Base-by-base conservation (phyloP, 164 flowering plant species). In the Vitis amurensis region DNA sequence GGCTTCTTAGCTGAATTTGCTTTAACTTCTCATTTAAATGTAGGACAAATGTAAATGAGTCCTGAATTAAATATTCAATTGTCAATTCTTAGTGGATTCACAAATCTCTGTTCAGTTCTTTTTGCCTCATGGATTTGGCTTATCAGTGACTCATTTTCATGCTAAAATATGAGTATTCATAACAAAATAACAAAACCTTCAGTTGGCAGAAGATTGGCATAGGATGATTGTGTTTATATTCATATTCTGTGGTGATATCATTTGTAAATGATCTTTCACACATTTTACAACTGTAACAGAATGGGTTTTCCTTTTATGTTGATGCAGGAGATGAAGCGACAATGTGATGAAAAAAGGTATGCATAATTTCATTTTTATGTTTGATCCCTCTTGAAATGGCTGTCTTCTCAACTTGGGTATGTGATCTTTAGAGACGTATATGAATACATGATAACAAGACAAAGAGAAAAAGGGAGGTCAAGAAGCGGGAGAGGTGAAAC, bases 271-370 rank as follows among this genome's bases (percentile, higher is more conserved):
- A 23, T 19, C 27, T 5, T 57, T 19, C 16, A 57, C 8, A 9
- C 59, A 57, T 57, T 57, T 57, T 19, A 57, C 59, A 37, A 37
- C 44, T 37, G 44, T 37, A 37, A 37, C 44, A 37, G 44, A 37
- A 6, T 37, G 27, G 70, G 29, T 62, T 64, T 57, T 49, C 19
- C 10, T 63, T 74, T 68, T 55, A 31, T 67, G 16, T 58, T 78
- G 75, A 31, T 80, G 78, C 88, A 94, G 97, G 98, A 87, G 70
- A 94, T 94, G 98, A 94, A 94, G 82, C 85, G 76, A 17, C 92
- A 85, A 60, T 92, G 98, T 79, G 97, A 94, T 74, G 95, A 82
- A 44, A 94, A 94, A 86, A 89, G 97, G 98, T 94, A n/a, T 16
- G 19, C 17, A 59, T 70, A 16, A 65, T 71, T 71, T 58, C 27